Evolutionary conservation across 108 stramenopile species (phyloP).

Genomic region (Mediolabrus comicus): DNA sequence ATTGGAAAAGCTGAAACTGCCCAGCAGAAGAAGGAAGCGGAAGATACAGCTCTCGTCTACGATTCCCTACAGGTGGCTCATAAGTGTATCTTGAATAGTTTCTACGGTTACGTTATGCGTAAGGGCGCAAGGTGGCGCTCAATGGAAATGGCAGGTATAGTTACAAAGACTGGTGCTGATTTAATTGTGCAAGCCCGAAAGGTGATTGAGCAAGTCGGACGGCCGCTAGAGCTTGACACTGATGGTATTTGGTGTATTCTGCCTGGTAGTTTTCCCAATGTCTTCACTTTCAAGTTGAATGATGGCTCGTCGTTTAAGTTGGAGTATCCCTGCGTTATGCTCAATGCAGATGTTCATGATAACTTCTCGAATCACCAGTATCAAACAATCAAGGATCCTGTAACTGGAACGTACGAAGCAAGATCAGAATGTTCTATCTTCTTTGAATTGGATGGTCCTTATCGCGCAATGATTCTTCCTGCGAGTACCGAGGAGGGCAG

Average conservation of each 20-base stretch:
- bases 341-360: conserved; percentile 98
- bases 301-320: conserved; percentile 81
- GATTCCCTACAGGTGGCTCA: conserved; percentile 99
- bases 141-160: conserved; percentile 99
- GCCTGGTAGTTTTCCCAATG: conserved; percentile 95
- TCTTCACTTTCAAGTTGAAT: conserved; percentile 77
- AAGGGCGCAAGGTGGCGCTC: conserved; percentile 99
- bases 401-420: conserved; percentile 84
- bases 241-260: conserved; percentile 99
- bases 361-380: conserved; percentile 99
- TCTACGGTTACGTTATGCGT: conserved; percentile 99
- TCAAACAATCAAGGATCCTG: conserved; percentile 88
- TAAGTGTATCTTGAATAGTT: conserved; percentile 97
- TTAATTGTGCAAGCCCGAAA: conserved; percentile 96
- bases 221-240: conserved; percentile 98
- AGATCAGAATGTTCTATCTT: conserved; percentile 97
- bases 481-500: conserved; percentile 98
- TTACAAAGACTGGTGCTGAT: conserved; percentile 98
- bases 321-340: conserved; percentile 98
- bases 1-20: conserved; percentile 81
- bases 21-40: conserved; percentile 88
- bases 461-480: conserved; percentile 98
- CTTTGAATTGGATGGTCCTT: conserved; percentile 99
- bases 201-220: conserved; percentile 96
- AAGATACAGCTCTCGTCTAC: conserved; percentile 90